Base-by-base conservation (phyloP, 148 eudicot genomes). In the Rhododendron henanense region DNA sequence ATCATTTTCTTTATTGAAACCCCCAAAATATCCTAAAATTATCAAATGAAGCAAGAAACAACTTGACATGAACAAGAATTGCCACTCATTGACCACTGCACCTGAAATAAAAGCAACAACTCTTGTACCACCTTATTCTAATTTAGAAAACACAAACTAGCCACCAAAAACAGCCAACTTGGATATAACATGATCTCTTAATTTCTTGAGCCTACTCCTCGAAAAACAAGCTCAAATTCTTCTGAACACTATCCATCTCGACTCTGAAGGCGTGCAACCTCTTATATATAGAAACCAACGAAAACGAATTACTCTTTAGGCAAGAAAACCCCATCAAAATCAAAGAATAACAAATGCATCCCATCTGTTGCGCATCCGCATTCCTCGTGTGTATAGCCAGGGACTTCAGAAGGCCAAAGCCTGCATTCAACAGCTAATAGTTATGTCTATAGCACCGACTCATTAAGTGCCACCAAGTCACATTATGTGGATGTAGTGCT, bases 341-440 rank as follows among this genome's bases (percentile, higher is more conserved):
- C 51, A 84, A 84, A 73, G 85, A 84, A 84, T 84, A 48, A 45
- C 59, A 45, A 47, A 83, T 9, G 48, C 79, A 51, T 73, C 63
- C 77, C 35, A 84, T 83, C 63, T 69, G 28, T 31, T 28, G 45
- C 33, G 50, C 79, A 69, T 50, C 83, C 18, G 74, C 80, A 8
- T 53, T 63, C 31, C 76, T 63, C 7, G 10, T 50, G 55, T 44
- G 10, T 14, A 18, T 37, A 82, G 50, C 84, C 74, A 39, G 35
- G 1, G 45, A 10, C 80, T 53, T 25, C 18, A 28, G 50, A 84
- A 71, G 63, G 79, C 85, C 85, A 71, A 41, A 71, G 14, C n/a
- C 85, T 84, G 85, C 85, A 71, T 73, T 50, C 33, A 84, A 4
- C n/a, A 31, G 31, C 16, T 31, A 21, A 28, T 3, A 59, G 65